Evolutionary conservation across 345 rosid species (phyloP).

Genomic region (Toxicodendron radicans): DNA sequence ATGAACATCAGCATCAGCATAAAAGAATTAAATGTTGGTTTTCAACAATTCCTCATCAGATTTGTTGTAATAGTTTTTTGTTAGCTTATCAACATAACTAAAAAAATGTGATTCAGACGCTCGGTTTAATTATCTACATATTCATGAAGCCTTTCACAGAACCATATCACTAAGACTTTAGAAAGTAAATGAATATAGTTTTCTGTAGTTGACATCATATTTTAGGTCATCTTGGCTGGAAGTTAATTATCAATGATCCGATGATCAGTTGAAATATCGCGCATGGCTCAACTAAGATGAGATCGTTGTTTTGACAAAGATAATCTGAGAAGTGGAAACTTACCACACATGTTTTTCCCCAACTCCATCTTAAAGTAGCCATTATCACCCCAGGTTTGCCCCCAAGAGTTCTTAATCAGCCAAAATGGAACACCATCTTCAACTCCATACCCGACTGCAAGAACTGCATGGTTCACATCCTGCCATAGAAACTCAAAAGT

Average conservation of each 20-base stretch:
- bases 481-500: constrained; percentile 28
- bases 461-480: constrained; percentile 99
- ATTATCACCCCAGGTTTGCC: constrained; percentile 67
- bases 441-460: constrained; percentile 92
- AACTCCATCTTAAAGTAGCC: constrained; percentile 96
- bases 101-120: neutral
- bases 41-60: neutral
- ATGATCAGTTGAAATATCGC: neutral
- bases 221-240: neutral
- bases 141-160: too few species aligned
- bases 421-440: constrained; percentile 80
- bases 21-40: neutral
- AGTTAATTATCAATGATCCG: neutral
- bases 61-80: too few species aligned
- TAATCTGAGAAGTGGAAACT: constrained; percentile 27
- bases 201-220: neutral
- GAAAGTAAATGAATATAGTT: too few species aligned
- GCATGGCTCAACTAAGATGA: neutral
- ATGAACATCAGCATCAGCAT: constrained; percentile 13
- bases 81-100: neutral
- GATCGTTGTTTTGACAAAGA: neutral
- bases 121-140: neutral
- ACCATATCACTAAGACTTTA: too few species aligned
- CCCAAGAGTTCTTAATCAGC: constrained; percentile 97
- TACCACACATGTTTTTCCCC: constrained; percentile 98